phyloP scores from a whole-genome alignment of 768 basidiomycete genomes.

The Rhodocollybia butyracea region DNA sequence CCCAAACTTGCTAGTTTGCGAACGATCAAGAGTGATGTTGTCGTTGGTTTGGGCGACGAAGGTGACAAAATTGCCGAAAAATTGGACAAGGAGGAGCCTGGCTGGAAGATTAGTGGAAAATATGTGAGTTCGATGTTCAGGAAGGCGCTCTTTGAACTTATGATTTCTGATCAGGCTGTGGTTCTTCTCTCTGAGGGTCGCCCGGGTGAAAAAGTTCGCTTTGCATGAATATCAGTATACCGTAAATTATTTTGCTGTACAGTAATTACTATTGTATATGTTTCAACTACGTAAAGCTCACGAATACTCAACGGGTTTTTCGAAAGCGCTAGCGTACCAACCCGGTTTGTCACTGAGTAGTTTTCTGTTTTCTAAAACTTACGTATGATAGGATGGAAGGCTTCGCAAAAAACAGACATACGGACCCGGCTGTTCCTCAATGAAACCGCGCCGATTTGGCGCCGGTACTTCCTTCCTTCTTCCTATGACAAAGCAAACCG shows the following conservation, averaged over 20 bases:
- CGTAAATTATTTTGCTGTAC: neutral
- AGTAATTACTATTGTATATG: no score
- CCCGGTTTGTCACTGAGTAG: no score
- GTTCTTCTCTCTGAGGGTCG: slow-evolving; percentile 85
- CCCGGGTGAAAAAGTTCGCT: slow-evolving; percentile 85
- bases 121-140: slow-evolving; percentile 49
- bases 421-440: no score
- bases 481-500: no score
- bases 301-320: no score
- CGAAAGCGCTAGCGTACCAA: no score
- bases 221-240: slow-evolving; percentile 40
- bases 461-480: no score
- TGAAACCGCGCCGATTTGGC: no score
- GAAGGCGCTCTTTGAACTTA: neutral
- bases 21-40: slow-evolving; percentile 94
- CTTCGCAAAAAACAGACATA: no score
- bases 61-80: slow-evolving; percentile 71
- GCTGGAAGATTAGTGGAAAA: slow-evolving; percentile 98
- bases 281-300: no score
- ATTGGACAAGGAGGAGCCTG: slow-evolving; percentile 82
- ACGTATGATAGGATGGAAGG: no score
- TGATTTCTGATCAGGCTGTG: slow-evolving; percentile 56
- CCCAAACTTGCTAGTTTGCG: slow-evolving; percentile 84
- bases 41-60: slow-evolving; percentile 74
- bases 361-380: no score